phyloP scores from a whole-genome alignment of 2,329 filamentous ascomycete species.

The Neopestalotiopsis clavispora region DNA sequence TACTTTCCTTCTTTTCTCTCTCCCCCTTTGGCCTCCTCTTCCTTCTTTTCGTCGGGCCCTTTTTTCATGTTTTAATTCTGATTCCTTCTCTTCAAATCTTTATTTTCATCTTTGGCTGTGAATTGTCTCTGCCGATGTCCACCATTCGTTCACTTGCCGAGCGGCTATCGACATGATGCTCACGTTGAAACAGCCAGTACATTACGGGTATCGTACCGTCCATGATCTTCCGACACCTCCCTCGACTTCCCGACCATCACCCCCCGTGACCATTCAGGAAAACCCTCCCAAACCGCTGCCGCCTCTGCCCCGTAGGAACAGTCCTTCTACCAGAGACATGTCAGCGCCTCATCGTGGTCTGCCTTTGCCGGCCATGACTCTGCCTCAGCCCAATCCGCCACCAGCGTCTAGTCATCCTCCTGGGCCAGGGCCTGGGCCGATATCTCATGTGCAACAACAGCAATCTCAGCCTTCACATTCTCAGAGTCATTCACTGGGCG shows the following conservation, averaged over 20 bases:
- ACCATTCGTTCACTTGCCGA: conserved; percentile 28
- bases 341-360: conserved; percentile 71
- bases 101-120: conserved; percentile 17
- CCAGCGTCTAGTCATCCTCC: conserved; percentile 34
- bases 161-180: conserved; percentile 55
- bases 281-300: conserved; percentile 45
- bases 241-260: conserved; percentile 58
- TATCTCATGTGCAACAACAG: conserved; percentile 36
- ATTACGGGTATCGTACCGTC: conserved; percentile 64
- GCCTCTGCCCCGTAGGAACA: conserved; percentile 47
- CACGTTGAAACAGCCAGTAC: conserved; percentile 64
- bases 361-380: conserved; percentile 70
- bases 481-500: conserved; percentile 50
- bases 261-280: conserved; percentile 57
- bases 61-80: conserved; percentile 15
- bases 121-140: conserved; percentile 17
- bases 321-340: conserved; percentile 61
- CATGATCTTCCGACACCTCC: conserved; percentile 67
- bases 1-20: conserved; percentile 29
- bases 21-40: conserved; percentile 22
- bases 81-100: conserved; percentile 27
- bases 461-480: conserved; percentile 27
- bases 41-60: conserved; percentile 23
- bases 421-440: conserved; percentile 33
- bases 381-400: conserved; percentile 48